Conservation (phyloP, 2,329 filamentous ascomycete species). For the Emmonsiellopsis sp. region DNA sequence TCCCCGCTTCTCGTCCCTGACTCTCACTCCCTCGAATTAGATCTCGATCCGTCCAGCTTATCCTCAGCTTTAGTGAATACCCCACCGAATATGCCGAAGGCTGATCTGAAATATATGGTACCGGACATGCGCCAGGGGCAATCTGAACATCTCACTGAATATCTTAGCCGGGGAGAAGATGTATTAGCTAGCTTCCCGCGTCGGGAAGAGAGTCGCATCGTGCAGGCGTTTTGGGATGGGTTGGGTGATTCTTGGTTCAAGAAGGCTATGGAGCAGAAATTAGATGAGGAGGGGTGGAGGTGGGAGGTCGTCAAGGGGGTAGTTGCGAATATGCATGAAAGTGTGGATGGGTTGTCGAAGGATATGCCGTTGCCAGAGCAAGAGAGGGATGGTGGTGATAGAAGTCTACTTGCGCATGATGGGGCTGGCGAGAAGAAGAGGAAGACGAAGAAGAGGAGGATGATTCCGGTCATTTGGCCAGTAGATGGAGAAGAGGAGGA, state of each 20-base stretch:
- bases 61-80: neutral
- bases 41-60: neutral
- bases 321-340: slow-evolving; percentile 1
- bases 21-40: neutral
- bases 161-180: slow-evolving; percentile 17
- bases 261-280: slow-evolving; percentile 12
- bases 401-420: neutral
- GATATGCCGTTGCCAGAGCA: neutral
- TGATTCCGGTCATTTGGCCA: slow-evolving; percentile 21
- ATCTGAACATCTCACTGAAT: slow-evolving; percentile 14
- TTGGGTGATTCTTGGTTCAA: slow-evolving; percentile 15
- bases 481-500: slow-evolving; percentile 17
- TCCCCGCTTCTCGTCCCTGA: slow-evolving; percentile 6
- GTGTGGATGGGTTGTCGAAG: neutral
- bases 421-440: slow-evolving; percentile 7
- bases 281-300: slow-evolving; percentile 18
- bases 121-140: slow-evolving; percentile 15
- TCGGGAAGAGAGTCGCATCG: slow-evolving; percentile 14
- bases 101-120: slow-evolving; percentile 2
- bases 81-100: no score
- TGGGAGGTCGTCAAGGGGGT: slow-evolving; percentile 14
- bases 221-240: slow-evolving; percentile 24
- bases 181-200: slow-evolving; percentile 12
- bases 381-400: neutral
- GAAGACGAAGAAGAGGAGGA: slow-evolving; percentile 13